Base-by-base conservation (phyloP, 345 rosid genomes). In the Dimocarpus longan region DNA sequence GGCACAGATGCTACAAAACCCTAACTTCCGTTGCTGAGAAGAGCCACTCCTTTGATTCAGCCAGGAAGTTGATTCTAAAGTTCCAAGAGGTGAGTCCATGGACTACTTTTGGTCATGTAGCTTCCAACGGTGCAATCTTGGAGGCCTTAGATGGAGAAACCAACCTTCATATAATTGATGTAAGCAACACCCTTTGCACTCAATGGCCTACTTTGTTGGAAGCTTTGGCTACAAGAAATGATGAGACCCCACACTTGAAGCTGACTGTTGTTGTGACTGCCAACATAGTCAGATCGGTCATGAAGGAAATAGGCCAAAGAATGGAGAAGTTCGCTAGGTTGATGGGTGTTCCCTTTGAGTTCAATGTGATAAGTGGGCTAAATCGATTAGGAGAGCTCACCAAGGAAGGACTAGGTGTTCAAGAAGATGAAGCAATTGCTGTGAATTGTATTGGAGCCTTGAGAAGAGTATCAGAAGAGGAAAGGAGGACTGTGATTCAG, bases 1-100 rank as follows among this genome's bases (percentile, higher is more conserved):
- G 94, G 6, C 86, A 76, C 8, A 81, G 93, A 10, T 87, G 94
- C 86, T 87, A 81, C 85, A 88, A 82, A 85, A 92, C 97, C 91
- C 87, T 92, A 78, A 82, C 85, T 62, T 80, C 89, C 0, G 93
- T 87, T 0, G 91, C 94, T 0, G 92, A 89, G 70, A 89, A 85
- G 84, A 88, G 85, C 78, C 87, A 80, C 76, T 82, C 88, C 69
- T 90, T 90, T 28, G 94, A 90, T 48, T 87, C 91, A 0, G 92
- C 97, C 0, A 83, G 94, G 68, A 90, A 88, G 70, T 74, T 89
- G 68, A 90, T 90, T 70, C 91, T 92, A 9, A 90, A 92, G 72
- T 92, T 92, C 80, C 97, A 92, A 67, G 97, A 92, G 84, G 93
- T 89, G n/a, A 88, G 97, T 59, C 97, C 97, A 4, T 92, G 97